Evolutionary conservation across 768 basidiomycete genomes (phyloP), one percentile per base, ranked within the genome.

Genomic region (Psilocybe tampanensis): DNA sequence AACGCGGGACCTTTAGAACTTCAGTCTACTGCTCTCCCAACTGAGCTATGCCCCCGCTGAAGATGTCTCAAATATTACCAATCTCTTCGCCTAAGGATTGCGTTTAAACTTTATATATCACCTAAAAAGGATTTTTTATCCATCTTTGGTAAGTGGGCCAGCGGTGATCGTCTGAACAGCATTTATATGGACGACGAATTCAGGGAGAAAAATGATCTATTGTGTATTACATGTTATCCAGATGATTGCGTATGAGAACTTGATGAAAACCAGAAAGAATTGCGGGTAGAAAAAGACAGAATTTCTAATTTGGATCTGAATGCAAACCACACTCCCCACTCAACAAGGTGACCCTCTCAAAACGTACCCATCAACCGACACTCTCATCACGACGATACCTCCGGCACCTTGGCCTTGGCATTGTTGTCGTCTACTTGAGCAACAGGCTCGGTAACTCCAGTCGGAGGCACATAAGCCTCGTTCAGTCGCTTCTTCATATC

Each of bases 1-100:
- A 86, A 86, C 85, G 84, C 83, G 80, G 84, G 85, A 86, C 85
- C 85, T 86, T 81, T 80, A 86, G 84, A 86, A 78, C 83, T 85
- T 85, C 84, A 85, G 84, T 85, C 84, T 85, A 79, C 80, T 84
- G 84, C 84, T 85, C 83, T 85, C 84, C 84, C 84, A 85, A 80
- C 83, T 85, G 84, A 85, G 83, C 84, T 85, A 85, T 77, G 79
- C 79, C 82, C 82, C 82, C 81, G n/a, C 34, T 47, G 36, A 45
- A 36, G 41, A 18, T 8, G 33, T 41, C 11, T 52, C 58, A n/a
- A 11, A 48, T 48, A 3, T 39, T 15, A 15, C 15, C 3, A 13
- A 13, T 39, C 3, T 39, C 12, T 13, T 39, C 7, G 33, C 8
- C 33, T 15, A 13, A 5, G 36, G n/a, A 13, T 39, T n/a, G 36